Base-by-base conservation (phyloP, 768 basidiomycete genomes). In the Hirschioporus abietinus region DNA sequence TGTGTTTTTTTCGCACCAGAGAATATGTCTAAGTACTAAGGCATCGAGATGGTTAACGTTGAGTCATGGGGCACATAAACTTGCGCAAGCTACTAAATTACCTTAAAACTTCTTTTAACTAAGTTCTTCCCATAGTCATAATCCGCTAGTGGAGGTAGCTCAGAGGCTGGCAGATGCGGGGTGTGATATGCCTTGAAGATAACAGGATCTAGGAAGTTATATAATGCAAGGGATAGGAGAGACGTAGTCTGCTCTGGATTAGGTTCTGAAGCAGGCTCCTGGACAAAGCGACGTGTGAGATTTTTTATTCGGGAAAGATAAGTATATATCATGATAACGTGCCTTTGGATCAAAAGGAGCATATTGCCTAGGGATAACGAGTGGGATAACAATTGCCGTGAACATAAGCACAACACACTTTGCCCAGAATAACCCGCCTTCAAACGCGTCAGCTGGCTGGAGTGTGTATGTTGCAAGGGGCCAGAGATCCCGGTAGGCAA, bases 381-480 rank as follows among this genome's bases (percentile, higher is more conserved):
- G 74, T 26, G 89, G 89, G 34, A 89, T 75, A 10, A 83, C 64
- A 1, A 84, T 74, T 7, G 79, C 81, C 7, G 78, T 82, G 6
- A 84, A 34, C 7, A 78, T 69, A 20, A 89, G 78, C 15, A 85
- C 63, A 20, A 67, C 71, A 3, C 87, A 66, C 71, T 87, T 83
- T 2, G 76, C 74, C 88, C 88, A 90, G 23, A 88, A 72, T 35
- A 85, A 66, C 63, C 73, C 67, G 7, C 85, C 83, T 69, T 84
- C 84, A 0, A 72, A 71, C 1, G 72, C 70, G 69, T 91, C 89
- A n/a, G 76, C 67, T 7, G 88, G 86, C 15, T 65, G 36, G 24
- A 80, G 75, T n/a, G 78, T 79, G 73, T 78, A 88, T 0, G 87
- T 89, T 18, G 80, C 75, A 9, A 89, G 71, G 15, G 89, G 89